A percentile compares a stretch with the other conserved stretches of the same genome.
Conservation (phyloP, 2,329 filamentous ascomycete genomes). For the Monilinia fructicola region DNA sequence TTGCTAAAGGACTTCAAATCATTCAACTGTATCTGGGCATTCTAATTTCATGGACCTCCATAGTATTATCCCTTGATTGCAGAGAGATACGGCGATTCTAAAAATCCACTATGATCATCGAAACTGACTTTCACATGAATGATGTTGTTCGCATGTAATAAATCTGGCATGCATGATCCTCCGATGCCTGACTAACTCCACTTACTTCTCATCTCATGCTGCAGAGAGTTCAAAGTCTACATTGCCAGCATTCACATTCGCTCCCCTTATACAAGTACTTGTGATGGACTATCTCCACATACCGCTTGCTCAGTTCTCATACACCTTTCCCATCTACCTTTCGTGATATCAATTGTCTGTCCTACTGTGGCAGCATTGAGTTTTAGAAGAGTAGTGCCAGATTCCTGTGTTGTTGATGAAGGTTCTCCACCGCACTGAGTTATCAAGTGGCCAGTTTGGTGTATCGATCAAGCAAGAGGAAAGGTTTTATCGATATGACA, state of each 20-base stretch:
- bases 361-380: slow-evolving; percentile 46
- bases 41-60: too few species aligned
- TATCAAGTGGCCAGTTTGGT: neutral
- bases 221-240: slow-evolving; percentile 28
- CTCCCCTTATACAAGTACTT: slow-evolving; percentile 36
- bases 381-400: slow-evolving; percentile 50
- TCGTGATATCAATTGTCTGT: slow-evolving; percentile 53
- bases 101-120: too few species aligned
- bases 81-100: too few species aligned
- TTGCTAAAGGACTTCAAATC: too few species aligned
- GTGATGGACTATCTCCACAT: slow-evolving; percentile 31
- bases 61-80: too few species aligned
- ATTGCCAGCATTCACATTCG: slow-evolving; percentile 29
- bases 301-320: slow-evolving; percentile 48
- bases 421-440: slow-evolving; percentile 48
- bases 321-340: slow-evolving; percentile 54
- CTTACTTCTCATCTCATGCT: slow-evolving; percentile 10
- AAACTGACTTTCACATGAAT: too few species aligned
- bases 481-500: neutral
- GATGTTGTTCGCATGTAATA: too few species aligned
- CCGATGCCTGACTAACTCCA: too few species aligned
- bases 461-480: neutral
- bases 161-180: too few species aligned
- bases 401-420: slow-evolving; percentile 47
- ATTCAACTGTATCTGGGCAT: too few species aligned